Percentiles rank a stretch among this genome's conserved stretches.
Evolutionary conservation across 2,329 filamentous ascomycete genomes (phyloP).

Genomic region (Aspergillus ochraceus): DNA sequence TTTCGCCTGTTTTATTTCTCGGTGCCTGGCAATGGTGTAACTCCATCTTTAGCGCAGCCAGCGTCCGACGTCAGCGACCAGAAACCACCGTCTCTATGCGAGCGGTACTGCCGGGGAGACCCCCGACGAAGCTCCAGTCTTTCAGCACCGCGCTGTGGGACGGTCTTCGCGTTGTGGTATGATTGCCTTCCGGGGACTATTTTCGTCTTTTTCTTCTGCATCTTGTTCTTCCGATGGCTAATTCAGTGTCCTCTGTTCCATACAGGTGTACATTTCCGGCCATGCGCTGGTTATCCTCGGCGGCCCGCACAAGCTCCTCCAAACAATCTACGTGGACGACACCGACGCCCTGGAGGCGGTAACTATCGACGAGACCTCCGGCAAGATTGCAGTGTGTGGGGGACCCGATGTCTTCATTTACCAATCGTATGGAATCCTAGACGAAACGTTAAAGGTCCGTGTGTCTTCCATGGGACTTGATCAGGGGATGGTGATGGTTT

Average conservation of each 20-base stretch:
- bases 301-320: constrained; percentile 71
- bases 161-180: constrained; percentile 69
- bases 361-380: constrained; percentile 75
- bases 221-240: constrained; percentile 4
- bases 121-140: constrained; percentile 75
- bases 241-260: constrained; percentile 12
- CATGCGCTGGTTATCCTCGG: constrained; percentile 82
- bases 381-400: constrained; percentile 80
- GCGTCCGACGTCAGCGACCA: constrained; percentile 23
- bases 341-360: constrained; percentile 70
- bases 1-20: background rate
- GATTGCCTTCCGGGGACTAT: constrained; percentile 24
- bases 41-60: constrained; percentile 26
- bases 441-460: constrained; percentile 71
- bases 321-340: constrained; percentile 88
- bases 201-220: background rate
- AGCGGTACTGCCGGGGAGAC: constrained; percentile 76
- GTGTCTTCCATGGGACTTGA: background rate
- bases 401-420: constrained; percentile 71
- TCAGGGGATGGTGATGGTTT: background rate
- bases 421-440: constrained; percentile 67
- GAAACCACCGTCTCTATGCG: constrained; percentile 62
- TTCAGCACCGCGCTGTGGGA: constrained; percentile 74
- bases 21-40: constrained; percentile 37
- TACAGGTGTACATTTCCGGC: constrained; percentile 83